These are phyloP conservation scores for Trichosporon inkin DNA, from an alignment of 1,284 basidiomycete species.

Conservation along the genomic window DNA sequence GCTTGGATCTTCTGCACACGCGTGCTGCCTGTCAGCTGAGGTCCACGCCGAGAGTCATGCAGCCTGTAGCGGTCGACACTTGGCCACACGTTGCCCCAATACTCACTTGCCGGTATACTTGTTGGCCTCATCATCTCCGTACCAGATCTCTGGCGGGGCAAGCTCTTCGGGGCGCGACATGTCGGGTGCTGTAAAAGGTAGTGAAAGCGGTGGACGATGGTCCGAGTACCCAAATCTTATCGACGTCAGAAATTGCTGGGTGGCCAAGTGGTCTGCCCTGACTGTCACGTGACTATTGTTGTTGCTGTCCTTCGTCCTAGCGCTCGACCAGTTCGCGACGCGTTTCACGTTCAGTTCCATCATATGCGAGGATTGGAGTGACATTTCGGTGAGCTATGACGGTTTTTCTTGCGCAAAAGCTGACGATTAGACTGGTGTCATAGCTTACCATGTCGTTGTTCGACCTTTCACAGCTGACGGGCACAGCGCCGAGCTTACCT, in stretches of 20 bases:
- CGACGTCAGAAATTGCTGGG: conserved; percentile 8
- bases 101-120: conserved; percentile 94
- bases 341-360: not conserved
- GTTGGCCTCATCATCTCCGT: conserved; percentile 88
- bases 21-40: conserved; percentile 44
- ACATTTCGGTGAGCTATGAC: not conserved
- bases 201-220: not conserved
- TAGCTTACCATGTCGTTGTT: conserved; percentile 4
- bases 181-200: conserved; percentile 9
- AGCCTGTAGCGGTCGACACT: too few relatives aligned
- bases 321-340: not conserved
- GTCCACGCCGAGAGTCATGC: conserved; percentile 25
- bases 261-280: not conserved
- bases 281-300: not conserved
- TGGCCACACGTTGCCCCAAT: not conserved
- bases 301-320: not conserved
- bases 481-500: not conserved
- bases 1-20: conserved; percentile 96
- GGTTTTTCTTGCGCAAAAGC: not conserved
- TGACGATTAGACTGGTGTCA: not conserved
- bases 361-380: not conserved
- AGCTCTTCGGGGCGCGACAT: conserved; percentile 96
- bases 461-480: not conserved
- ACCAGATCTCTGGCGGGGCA: conserved; percentile 97
- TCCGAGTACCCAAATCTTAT: not conserved